Base-by-base conservation (phyloP, 176 grass and related monocot species). In the Metroxylon sagu region DNA sequence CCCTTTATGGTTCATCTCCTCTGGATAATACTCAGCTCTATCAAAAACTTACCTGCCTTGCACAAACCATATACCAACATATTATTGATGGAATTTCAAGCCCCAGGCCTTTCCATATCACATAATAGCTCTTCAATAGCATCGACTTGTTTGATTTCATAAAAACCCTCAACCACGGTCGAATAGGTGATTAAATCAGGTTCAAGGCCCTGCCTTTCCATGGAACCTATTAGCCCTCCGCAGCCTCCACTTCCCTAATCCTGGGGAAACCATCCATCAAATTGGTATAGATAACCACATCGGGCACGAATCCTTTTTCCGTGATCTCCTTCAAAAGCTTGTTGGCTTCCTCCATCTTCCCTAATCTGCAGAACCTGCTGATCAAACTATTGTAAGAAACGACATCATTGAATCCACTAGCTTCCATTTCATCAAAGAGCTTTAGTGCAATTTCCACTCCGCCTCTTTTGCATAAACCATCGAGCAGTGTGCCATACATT, bases 361-460 rank as follows among this genome's bases (percentile, higher is more conserved):
- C 61, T 18, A 64, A 6, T 25, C 18, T 48, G 61, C 61, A 64
- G 25, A 64, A 64, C 7, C 61, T 39, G 6, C 61, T 26, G 19
- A 64, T 64, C 61, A 64, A 50, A 23, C 21, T 64, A 4, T 64
- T 64, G 61, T 64, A 64, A 14, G 61, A 48, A 64, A 23, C 12
- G 19, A 64, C 18, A 64, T 64, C 61, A 64, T 18, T 49, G 12
- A 31, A 26, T 31, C 61, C 61, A 49, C 4, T 21, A 50, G 61
- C n/a, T 64, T 50, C 39, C 18, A 64, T 64, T 25, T 4, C 10
- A 64, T n/a, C 4, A 49, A 64, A 31, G 16, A 64, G 39, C 2
- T 64, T 5, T 18, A 64, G n/a, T 25, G 61, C 61, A 19, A 26
- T 12, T 18, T 50, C 61, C 35, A 64, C 12, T 64, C 61, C 8